Evolutionary conservation across 768 basidiomycete species (phyloP), one percentile per base, ranked within the genome.

Genomic region (Gelatoporia subvermispora): DNA sequence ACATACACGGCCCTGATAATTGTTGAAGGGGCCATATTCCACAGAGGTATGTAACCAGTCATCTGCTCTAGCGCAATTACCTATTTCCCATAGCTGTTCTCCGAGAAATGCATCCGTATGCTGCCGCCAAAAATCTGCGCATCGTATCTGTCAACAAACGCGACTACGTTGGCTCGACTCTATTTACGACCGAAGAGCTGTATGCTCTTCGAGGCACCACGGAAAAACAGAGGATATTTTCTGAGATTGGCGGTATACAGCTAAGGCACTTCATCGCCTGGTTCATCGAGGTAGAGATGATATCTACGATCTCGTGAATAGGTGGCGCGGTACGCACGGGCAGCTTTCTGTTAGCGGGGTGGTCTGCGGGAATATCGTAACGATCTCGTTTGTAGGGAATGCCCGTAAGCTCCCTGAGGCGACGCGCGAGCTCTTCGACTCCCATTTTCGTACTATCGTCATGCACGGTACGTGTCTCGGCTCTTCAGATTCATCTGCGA

Each of bases 61-160:
- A n/a, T n/a, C n/a, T n/a, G n/a, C n/a, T n/a, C n/a, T n/a, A n/a
- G n/a, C n/a, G n/a, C n/a, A n/a, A n/a, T n/a, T n/a, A n/a, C n/a
- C n/a, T n/a, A n/a, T n/a, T n/a, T n/a, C n/a, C n/a, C n/a, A 18
- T 13, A 60, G 59, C 25, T 3, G 46, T 62, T 7, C 73, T 74
- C 48, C 48, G 64, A 20, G 66, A 52, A 28, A 42, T 72, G 15
- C 37, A 65, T 16, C 49, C 57, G 3, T 35, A 59, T 8, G 66
- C 68, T 1, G 22, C 53, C 0, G 22, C 47, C 0, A 51, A 60
- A 41, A 63, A 63, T 20, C 36, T 68, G 7, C 68, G 72, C 0
- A 43, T 73, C 38, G 64, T 74, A 21, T 60, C 66, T 3, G 43
- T 67, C 20, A 73, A 66, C 48, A 63, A 71, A 24, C 64, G 72